These are phyloP conservation scores for Fusarium sp. DNA, from an alignment of 2,329 filamentous ascomycete genomes.

Conservation along the genomic window DNA sequence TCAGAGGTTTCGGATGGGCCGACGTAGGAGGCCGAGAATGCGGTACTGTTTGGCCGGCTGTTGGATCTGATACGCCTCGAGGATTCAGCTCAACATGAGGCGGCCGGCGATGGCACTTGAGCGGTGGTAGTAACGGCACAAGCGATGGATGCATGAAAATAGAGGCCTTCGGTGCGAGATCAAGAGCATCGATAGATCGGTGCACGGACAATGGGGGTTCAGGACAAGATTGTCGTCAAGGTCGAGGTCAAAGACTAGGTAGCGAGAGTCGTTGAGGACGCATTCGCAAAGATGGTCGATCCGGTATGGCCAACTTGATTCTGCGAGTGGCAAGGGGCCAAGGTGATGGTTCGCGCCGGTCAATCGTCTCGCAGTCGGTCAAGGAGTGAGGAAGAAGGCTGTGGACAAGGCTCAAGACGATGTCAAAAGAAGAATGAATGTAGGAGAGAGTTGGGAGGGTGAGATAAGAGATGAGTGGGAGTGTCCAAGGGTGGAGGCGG, in stretches of 20 bases:
- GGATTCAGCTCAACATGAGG: conserved; percentile 42
- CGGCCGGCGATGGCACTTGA: conserved; percentile 36
- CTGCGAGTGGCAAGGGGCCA: conserved; percentile 7
- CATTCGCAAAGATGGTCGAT: conserved; percentile 14
- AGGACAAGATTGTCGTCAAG: conserved; percentile 4
- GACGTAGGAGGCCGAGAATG: conserved; percentile 23
- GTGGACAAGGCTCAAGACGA: conserved; percentile 3
- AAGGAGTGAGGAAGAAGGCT: conserved; percentile 11
- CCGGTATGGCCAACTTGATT: background rate
- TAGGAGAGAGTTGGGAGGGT: conserved; percentile 28
- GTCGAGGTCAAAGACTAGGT: conserved; percentile 7
- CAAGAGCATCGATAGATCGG: conserved; percentile 20
- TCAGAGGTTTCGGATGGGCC: conserved; percentile 10
- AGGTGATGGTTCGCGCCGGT: conserved; percentile 1
- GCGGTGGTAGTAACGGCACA: conserved; percentile 25
- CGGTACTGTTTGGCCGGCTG: conserved; percentile 15
- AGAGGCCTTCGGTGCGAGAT: conserved; percentile 10
- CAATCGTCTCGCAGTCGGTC: conserved; percentile 10
- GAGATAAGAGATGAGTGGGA: conserved; percentile 36
- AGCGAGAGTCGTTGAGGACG: conserved; percentile 3
- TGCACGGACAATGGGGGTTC: background rate
- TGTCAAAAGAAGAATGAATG: conserved; percentile 27
- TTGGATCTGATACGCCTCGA: conserved; percentile 19
- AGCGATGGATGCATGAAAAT: conserved; percentile 45
- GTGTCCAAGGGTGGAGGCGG: conserved; percentile 39